Conservation (phyloP, 305 asterid species). For the Solanum hybrid region DNA sequence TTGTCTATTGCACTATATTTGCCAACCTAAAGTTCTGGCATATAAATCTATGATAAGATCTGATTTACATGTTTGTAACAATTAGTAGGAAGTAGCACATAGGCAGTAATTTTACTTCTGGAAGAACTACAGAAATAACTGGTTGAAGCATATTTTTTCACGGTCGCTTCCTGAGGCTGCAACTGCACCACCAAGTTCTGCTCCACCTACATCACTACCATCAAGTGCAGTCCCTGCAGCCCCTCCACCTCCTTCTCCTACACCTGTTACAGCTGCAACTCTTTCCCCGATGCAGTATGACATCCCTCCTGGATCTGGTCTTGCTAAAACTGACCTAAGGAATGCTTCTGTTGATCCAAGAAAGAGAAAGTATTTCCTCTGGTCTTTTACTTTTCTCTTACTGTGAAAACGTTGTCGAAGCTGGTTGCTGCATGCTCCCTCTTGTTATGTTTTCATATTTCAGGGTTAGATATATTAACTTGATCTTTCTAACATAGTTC, state of each 20-base stretch:
- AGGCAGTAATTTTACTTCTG: conserved; percentile 90
- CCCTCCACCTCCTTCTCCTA: conserved; percentile 20
- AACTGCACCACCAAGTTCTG: conserved; percentile 34
- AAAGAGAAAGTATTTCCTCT: conserved; percentile 61
- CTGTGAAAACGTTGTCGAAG: not conserved
- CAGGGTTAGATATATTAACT: not conserved
- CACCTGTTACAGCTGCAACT: conserved; percentile 46
- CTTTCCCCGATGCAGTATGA: conserved; percentile 54
- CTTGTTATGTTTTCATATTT: not conserved
- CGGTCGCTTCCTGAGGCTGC: conserved; percentile 69
- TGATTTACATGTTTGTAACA: conserved; percentile 11
- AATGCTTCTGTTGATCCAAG: conserved; percentile 52
- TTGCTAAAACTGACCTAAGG: conserved; percentile 56
- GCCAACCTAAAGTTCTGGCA: not conserved
- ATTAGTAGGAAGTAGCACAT: conserved; percentile 79
- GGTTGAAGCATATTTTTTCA: conserved; percentile 89
- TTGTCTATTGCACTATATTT: not conserved
- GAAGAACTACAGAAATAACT: conserved; percentile 85
- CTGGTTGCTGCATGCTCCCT: not conserved
- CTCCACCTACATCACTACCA: conserved; percentile 42
- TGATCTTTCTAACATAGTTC: not conserved
- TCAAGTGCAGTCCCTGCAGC: conserved; percentile 18
- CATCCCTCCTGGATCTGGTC: conserved; percentile 43
- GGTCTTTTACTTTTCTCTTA: not conserved
- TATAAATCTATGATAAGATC: not conserved